Conservation (phyloP, 140 eudicot species). For the Cichorium intybus region DNA sequence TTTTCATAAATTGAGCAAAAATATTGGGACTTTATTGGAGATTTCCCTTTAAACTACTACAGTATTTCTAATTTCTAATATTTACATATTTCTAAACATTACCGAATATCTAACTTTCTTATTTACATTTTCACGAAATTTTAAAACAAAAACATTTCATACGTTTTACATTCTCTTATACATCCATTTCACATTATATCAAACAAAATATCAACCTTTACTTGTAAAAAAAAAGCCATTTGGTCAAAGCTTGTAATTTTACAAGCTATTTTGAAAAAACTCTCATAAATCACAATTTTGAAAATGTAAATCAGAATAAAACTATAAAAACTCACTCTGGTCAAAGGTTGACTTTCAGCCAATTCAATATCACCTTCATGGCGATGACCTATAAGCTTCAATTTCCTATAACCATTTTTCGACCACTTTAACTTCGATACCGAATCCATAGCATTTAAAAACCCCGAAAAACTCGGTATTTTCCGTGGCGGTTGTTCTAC, state of each 20-base stretch:
- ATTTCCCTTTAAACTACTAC: too few relatives aligned
- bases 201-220: neutral
- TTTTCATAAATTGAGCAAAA: too few relatives aligned
- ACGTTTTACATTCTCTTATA: too few relatives aligned
- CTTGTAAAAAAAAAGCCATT: too few relatives aligned
- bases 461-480: slow-evolving; percentile 73
- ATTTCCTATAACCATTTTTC: slow-evolving; percentile 68
- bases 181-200: neutral
- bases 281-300: too few relatives aligned
- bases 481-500: slow-evolving; percentile 62
- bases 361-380: slow-evolving; percentile 46
- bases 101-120: neutral
- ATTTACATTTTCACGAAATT: neutral
- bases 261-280: neutral
- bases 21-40: too few relatives aligned
- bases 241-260: too few relatives aligned
- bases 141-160: too few relatives aligned
- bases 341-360: slow-evolving; percentile 45
- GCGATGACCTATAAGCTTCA: slow-evolving; percentile 50
- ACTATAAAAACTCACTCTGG: slow-evolving; percentile 43
- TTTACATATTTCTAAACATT: neutral
- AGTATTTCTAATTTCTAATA: too few relatives aligned
- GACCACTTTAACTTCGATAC: slow-evolving; percentile 57
- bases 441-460: slow-evolving; percentile 62
- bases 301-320: neutral